Evolutionary conservation across 2,329 filamentous ascomycete genomes (phyloP).

Genomic region (Phialophora chinensis): DNA sequence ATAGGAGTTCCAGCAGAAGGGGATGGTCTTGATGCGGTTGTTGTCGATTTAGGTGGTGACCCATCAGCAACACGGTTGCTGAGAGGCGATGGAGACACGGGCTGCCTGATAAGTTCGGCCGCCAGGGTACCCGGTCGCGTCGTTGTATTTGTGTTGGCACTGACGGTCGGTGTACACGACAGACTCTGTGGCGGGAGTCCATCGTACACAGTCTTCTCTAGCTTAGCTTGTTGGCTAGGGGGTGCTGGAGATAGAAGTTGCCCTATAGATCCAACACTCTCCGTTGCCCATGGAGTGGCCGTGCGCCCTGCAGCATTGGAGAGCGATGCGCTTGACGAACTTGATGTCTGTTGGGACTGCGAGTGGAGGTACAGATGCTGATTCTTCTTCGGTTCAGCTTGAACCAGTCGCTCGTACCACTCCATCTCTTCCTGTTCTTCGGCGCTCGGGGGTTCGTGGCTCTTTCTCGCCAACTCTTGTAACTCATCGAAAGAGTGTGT

Average conservation of each 20-base stretch:
- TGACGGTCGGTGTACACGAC: not conserved
- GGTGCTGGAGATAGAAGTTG: not conserved
- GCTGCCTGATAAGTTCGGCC: not conserved
- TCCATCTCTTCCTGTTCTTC: slow-evolving; percentile 65
- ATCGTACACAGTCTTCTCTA: not conserved
- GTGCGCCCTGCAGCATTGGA: not conserved
- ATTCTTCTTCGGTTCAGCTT: slow-evolving; percentile 49
- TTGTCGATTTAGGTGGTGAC: no score
- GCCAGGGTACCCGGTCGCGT: not conserved
- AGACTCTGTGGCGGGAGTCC: not conserved
- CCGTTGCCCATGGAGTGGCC: not conserved
- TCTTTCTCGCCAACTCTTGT: slow-evolving; percentile 69
- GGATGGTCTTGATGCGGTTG: not conserved
- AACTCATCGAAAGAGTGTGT: slow-evolving; percentile 72
- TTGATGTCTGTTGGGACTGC: slow-evolving; percentile 15
- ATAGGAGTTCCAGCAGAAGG: not conserved
- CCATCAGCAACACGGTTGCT: not conserved
- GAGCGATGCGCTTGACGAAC: not conserved
- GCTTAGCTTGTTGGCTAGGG: not conserved
- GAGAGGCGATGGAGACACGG: not conserved
- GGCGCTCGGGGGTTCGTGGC: slow-evolving; percentile 54
- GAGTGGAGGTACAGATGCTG: slow-evolving; percentile 11
- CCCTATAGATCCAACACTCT: not conserved
- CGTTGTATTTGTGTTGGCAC: not conserved
- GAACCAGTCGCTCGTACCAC: slow-evolving; percentile 68